A percentile compares a stretch with the other conserved stretches of the same genome.
phyloP scores from a whole-genome alignment of 176 grass and related monocot genomes.

The Aegilops umbellulata region DNA sequence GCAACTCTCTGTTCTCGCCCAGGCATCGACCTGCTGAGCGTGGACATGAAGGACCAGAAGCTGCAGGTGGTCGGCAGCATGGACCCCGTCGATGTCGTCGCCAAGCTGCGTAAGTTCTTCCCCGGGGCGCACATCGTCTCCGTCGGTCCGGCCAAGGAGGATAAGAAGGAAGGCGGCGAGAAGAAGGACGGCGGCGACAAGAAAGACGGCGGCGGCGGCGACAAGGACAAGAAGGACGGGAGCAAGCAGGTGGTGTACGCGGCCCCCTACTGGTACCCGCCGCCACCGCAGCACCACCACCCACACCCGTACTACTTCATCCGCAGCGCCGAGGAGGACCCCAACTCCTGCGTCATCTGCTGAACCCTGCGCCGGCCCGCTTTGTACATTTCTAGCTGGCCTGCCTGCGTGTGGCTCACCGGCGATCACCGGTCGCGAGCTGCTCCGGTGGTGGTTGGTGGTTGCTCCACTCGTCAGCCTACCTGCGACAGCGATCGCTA shows the following conservation, averaged over 20 bases:
- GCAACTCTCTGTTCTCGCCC: background rate
- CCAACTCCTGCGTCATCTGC: constrained; percentile 77
- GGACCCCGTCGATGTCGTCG: constrained; percentile 62
- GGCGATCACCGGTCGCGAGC: background rate
- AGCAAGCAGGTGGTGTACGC: constrained; percentile 24
- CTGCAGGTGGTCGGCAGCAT: constrained; percentile 55
- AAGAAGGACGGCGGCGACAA: constrained; percentile 29
- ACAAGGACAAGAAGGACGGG: constrained; percentile 2
- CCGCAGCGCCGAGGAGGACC: constrained; percentile 69
- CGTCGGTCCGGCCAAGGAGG: constrained; percentile 67
- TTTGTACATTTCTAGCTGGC: constrained; percentile 19
- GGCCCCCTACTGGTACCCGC: background rate
- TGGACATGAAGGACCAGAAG: constrained; percentile 72
- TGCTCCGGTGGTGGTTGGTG: constrained; percentile 2
- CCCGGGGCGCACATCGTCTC: constrained; percentile 26
- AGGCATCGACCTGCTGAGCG: constrained; percentile 57
- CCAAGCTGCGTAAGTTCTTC: constrained; percentile 51
- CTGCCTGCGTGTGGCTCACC: background rate
- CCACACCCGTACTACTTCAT: constrained; percentile 32
- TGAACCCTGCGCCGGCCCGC: constrained; percentile 1
- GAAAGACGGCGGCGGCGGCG: background rate
- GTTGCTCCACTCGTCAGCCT: background rate
- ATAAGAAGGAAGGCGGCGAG: constrained; percentile 38
- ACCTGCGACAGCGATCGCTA: background rate
- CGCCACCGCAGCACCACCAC: background rate